Conservation (phyloP, 495 filamentous ascomycete species). For the Penicillium samsonianum region DNA sequence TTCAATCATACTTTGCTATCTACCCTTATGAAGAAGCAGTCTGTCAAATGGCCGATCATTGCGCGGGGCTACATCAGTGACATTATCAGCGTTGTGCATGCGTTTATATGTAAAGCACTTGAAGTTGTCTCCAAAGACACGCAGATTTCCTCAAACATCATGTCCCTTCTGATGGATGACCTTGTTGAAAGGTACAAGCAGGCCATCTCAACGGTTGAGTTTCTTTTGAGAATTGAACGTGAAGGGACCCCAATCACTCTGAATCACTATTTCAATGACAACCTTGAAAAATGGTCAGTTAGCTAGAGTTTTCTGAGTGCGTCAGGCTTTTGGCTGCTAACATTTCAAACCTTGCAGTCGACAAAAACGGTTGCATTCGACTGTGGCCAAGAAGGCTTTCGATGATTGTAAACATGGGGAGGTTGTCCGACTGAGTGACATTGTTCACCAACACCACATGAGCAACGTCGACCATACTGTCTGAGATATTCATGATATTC, state of each 20-base stretch:
- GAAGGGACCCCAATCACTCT: constrained; percentile 47
- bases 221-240: constrained; percentile 54
- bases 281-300: constrained; percentile 44
- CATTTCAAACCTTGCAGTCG: constrained; percentile 14
- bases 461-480: constrained; percentile 43
- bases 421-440: constrained; percentile 25
- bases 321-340: not conserved
- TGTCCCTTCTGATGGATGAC: constrained; percentile 42
- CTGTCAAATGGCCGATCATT: constrained; percentile 52
- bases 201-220: constrained; percentile 44
- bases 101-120: constrained; percentile 47
- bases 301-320: not conserved
- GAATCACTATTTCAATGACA: constrained; percentile 56
- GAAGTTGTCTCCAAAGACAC: constrained; percentile 39
- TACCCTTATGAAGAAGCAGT: constrained; percentile 54
- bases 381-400: not conserved
- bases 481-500: constrained; percentile 43
- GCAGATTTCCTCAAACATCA: constrained; percentile 39
- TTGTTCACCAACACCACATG: constrained; percentile 27
- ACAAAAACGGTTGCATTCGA: constrained; percentile 8
- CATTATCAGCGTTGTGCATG: constrained; percentile 45
- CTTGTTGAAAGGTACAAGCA: constrained; percentile 42
- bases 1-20: constrained; percentile 43
- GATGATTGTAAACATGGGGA: not conserved
- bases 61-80: constrained; percentile 46